These are phyloP conservation scores for Brassica cretica DNA, from an alignment of 345 rosid species.

Conservation along the genomic window DNA sequence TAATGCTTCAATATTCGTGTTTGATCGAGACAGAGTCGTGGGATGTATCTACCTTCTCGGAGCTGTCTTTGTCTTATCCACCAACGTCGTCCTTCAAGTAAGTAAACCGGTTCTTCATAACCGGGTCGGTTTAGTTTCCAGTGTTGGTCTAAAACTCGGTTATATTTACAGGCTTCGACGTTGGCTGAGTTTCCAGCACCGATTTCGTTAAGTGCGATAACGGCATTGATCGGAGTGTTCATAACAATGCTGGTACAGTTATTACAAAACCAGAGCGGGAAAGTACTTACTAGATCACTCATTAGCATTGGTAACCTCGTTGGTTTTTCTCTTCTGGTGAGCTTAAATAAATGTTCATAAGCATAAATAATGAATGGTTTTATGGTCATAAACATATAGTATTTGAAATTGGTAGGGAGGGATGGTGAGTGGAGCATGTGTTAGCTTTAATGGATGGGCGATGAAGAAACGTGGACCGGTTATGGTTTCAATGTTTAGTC, in stretches of 20 bases:
- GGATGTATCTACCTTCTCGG: conserved; percentile 79
- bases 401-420: conserved; percentile 50
- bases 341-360: not conserved
- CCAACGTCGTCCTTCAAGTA: conserved; percentile 80
- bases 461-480: conserved; percentile 93
- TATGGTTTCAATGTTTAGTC: conserved; percentile 81
- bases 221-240: conserved; percentile 69
- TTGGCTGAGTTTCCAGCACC: conserved; percentile 90
- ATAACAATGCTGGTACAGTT: conserved; percentile 53
- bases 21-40: conserved; percentile 59
- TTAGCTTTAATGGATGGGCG: conserved; percentile 97
- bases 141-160: not conserved
- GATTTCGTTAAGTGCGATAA: conserved; percentile 67
- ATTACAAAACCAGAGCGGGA: conserved; percentile 42
- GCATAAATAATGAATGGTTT: not conserved
- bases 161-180: conserved; percentile 57
- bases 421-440: conserved; percentile 57
- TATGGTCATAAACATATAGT: not conserved
- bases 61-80: conserved; percentile 63
- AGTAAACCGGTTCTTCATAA: not conserved
- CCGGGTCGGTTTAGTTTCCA: not conserved
- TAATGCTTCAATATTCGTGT: conserved; percentile 14
- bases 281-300: conserved; percentile 44
- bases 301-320: conserved; percentile 43
- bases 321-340: conserved; percentile 62